Base-by-base conservation (phyloP, 768 basidiomycete species). In the Mycena filopes region DNA sequence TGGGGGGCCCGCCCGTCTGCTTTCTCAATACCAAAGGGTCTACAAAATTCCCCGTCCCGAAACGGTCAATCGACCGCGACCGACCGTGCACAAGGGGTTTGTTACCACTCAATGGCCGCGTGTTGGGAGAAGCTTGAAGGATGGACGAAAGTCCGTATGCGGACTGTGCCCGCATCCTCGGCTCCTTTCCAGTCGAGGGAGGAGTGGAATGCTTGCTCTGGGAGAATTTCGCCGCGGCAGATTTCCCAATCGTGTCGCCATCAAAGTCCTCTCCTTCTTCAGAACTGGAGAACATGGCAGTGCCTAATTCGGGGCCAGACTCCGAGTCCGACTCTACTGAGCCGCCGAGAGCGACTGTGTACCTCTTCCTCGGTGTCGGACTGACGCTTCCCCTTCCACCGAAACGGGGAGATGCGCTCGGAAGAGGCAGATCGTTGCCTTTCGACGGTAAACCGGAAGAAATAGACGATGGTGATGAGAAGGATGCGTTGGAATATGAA, bases 321-420 rank as follows among this genome's bases (percentile, higher is more conserved):
- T 71, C 74, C 9, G 78, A 74, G 18, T 82, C 77, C 16, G 80
- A 79, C 66, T 87, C 83, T 63, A 93, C 87, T 0, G 92, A 89
- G 3, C 86, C 90, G 12, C 92, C 93, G 0, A 95, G 83, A 0
- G 94, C 93, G 33, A 95, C 93, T 0, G 94, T 95, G 73, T 95
- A 95, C 41, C 94, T 84, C 72, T 95, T 95, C 64, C 93, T 80
- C 2, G 94, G 92, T 4, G 91, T 93, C 2, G 89, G 87, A 60
- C 88, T 88, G 57, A 89, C 83, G 70, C 88, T 90, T 6, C 82
- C 79, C 18, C 82, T 84, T 21, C 88, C 80, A 46, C 80, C 75
- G 7, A 74, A 70, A 21, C 74, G 67, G 11, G 73, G 63, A 60
- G 66, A 65, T 36, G 57, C 63, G 77, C 83, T 1, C 84, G 86